Evolutionary conservation across 2,329 filamentous ascomycete genomes (phyloP).

Genomic region (Pezicula carpinea): DNA sequence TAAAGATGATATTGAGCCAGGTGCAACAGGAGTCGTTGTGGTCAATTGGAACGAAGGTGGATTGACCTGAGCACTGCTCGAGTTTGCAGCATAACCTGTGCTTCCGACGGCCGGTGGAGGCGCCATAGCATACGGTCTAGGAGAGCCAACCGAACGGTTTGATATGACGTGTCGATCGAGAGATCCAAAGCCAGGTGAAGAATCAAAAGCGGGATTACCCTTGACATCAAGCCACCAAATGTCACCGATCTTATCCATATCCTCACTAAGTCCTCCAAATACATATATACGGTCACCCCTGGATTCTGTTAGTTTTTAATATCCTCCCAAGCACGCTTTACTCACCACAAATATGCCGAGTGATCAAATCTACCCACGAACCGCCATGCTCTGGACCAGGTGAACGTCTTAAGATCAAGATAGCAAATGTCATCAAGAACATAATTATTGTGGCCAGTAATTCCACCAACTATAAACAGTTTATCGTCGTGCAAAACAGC

Average conservation of each 20-base stretch:
- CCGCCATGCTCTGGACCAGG: constrained; percentile 93
- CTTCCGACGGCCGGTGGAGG: constrained; percentile 49
- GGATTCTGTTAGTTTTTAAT: constrained; percentile 17
- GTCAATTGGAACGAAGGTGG: constrained; percentile 62
- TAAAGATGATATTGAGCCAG: constrained; percentile 82
- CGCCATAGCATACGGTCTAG: constrained; percentile 47
- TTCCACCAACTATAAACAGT: constrained; percentile 91
- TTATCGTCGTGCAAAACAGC: constrained; percentile 93
- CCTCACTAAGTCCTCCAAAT: constrained; percentile 88
- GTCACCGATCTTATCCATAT: constrained; percentile 95
- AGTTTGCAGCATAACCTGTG: constrained; percentile 64
- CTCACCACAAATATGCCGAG: constrained; percentile 80
- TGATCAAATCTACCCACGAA: constrained; percentile 96
- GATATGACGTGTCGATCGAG: constrained; percentile 34
- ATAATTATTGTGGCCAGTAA: constrained; percentile 86
- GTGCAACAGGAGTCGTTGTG: constrained; percentile 76
- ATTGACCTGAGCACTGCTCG: constrained; percentile 62
- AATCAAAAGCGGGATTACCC: constrained; percentile 79
- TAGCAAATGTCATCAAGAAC: constrained; percentile 97
- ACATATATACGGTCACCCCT: constrained; percentile 85
- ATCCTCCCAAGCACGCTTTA: constrained; percentile 13
- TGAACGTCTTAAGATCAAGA: constrained; percentile 93
- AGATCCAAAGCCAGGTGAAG: constrained; percentile 54
- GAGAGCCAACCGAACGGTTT: constrained; percentile 38
- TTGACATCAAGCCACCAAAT: constrained; percentile 97